Evolutionary conservation across 495 filamentous ascomycete species (phyloP).

Genomic region (Penicillium cataractarum): DNA sequence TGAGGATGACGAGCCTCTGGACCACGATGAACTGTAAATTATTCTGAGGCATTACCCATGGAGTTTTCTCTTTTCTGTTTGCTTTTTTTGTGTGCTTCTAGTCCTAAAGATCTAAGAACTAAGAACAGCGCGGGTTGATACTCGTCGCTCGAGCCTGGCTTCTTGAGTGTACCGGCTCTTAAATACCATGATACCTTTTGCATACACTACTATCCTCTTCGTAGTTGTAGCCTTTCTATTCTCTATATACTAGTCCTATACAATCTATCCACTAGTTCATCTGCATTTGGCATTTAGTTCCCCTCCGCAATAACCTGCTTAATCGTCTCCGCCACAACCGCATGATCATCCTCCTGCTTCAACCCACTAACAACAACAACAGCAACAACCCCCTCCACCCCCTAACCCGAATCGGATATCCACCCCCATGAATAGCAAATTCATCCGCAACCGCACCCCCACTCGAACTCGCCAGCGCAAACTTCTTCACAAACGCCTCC

Average conservation of each 20-base stretch:
- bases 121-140: slow-evolving; percentile 20
- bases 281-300: slow-evolving; percentile 3
- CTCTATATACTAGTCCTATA: background rate
- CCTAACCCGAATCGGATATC: slow-evolving; percentile 68
- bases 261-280: background rate
- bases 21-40: slow-evolving; percentile 90
- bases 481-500: slow-evolving; percentile 59
- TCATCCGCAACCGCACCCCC: slow-evolving; percentile 54
- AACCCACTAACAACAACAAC: slow-evolving; percentile 77
- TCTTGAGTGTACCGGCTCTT: slow-evolving; percentile 17
- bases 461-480: slow-evolving; percentile 46
- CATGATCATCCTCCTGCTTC: slow-evolving; percentile 78
- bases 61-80: slow-evolving; percentile 43
- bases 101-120: slow-evolving; percentile 20
- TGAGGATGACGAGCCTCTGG: slow-evolving; percentile 67
- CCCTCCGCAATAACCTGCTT: slow-evolving; percentile 45
- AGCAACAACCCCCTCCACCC: slow-evolving; percentile 72
- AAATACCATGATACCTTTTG: slow-evolving; percentile 44
- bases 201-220: background rate
- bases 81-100: slow-evolving; percentile 26
- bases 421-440: slow-evolving; percentile 79
- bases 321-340: slow-evolving; percentile 69
- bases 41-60: slow-evolving; percentile 45
- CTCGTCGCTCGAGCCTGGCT: slow-evolving; percentile 23
- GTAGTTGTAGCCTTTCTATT: background rate